phyloP scores from a whole-genome alignment of 306 rosid species.

The Astragalus membranaceus region DNA sequence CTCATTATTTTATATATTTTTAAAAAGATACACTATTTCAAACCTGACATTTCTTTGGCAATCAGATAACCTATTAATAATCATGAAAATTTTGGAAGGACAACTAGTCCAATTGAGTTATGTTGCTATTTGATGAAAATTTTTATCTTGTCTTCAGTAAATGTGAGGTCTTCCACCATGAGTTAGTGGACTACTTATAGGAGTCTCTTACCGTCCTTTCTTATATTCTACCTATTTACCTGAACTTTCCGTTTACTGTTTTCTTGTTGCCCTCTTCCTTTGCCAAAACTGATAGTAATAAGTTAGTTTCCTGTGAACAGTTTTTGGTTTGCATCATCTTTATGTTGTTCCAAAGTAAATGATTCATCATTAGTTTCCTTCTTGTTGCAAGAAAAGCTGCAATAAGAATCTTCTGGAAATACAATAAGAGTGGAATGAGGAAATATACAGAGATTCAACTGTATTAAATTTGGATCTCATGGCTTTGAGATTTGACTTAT shows the following conservation, averaged over 20 bases:
- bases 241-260: neutral
- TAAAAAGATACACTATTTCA: neutral
- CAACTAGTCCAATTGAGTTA: neutral
- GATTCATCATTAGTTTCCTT: neutral
- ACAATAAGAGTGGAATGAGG: neutral
- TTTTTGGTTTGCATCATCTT: neutral
- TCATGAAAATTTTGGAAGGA: neutral
- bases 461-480: neutral
- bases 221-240: neutral
- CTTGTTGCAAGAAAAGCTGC: constrained; percentile 9
- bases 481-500: neutral
- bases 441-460: neutral
- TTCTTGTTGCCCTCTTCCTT: neutral
- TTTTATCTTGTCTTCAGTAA: neutral
- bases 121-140: neutral
- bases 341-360: constrained; percentile 1
- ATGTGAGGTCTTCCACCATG: neutral
- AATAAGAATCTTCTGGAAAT: neutral
- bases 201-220: neutral
- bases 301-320: neutral
- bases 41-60: constrained; percentile 2
- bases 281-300: neutral
- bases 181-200: neutral
- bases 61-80: neutral
- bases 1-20: neutral